phyloP scores from a whole-genome alignment of 2,329 filamentous ascomycete genomes.

The Chalara sp. region DNA sequence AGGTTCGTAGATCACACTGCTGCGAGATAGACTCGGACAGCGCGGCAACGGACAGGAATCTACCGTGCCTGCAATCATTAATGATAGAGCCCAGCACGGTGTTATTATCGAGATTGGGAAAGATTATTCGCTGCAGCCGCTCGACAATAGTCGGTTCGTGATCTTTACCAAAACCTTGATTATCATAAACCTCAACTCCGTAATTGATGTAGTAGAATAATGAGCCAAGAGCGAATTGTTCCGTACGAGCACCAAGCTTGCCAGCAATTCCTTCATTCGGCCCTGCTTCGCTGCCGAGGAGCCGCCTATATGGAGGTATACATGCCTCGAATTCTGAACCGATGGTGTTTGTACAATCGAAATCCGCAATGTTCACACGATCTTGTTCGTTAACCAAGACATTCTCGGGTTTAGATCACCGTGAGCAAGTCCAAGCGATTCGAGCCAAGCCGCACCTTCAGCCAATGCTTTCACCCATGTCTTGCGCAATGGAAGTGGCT shows the following conservation, averaged over 20 bases:
- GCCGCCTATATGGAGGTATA: slow-evolving; percentile 3
- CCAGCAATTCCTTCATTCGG: slow-evolving; percentile 2
- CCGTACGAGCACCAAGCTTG: slow-evolving; percentile 4
- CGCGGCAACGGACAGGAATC: slow-evolving; percentile 1
- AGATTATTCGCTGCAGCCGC: slow-evolving; percentile 5
- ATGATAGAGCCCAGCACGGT: slow-evolving; percentile 6
- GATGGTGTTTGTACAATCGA: not conserved
- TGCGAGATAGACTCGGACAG: not conserved
- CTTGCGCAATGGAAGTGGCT: not conserved
- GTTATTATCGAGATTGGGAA: slow-evolving; percentile 5
- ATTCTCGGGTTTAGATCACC: not conserved
- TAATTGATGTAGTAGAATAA: slow-evolving; percentile 6
- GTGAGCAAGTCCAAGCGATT: not conserved
- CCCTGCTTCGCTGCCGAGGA: slow-evolving; percentile 2
- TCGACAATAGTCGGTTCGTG: slow-evolving; percentile 5
- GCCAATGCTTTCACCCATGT: not conserved
- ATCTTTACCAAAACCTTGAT: slow-evolving; percentile 2
- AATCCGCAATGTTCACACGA: not conserved
- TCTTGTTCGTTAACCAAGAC: not conserved
- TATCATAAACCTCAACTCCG: slow-evolving; percentile 5
- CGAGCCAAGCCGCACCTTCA: not conserved
- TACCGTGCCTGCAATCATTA: slow-evolving; percentile 6
- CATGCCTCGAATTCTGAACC: slow-evolving; percentile 4
- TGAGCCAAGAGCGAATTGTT: slow-evolving; percentile 7
- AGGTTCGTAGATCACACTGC: slow-evolving; percentile 1